phyloP scores from a whole-genome alignment of 495 filamentous ascomycete genomes.

The Penicillium goetzii region DNA sequence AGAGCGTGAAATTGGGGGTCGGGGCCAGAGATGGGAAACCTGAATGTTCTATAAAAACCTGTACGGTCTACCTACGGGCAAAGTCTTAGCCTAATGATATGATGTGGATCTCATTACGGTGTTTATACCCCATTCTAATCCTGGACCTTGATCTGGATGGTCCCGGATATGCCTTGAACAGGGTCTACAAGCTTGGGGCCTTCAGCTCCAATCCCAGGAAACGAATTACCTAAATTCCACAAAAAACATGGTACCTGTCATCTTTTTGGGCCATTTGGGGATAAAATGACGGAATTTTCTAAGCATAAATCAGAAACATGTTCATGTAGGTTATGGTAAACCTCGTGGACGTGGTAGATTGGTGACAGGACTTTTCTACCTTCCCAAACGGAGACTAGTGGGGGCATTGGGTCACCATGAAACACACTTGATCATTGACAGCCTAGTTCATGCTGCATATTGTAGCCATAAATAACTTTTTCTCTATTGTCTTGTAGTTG shows the following conservation, averaged over 20 bases:
- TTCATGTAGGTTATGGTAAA: not conserved
- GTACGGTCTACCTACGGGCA: not conserved
- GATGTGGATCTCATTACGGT: slow-evolving; percentile 11
- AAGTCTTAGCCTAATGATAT: slow-evolving; percentile 2
- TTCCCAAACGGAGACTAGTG: slow-evolving; percentile 1
- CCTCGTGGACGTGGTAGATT: not conserved
- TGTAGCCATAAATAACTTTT: slow-evolving; percentile 2
- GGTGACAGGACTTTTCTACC: not conserved
- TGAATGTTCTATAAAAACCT: slow-evolving; percentile 8
- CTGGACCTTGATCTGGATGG: slow-evolving; percentile 16
- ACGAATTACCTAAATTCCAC: not conserved
- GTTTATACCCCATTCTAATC: slow-evolving; percentile 9
- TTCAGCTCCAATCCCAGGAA: not conserved
- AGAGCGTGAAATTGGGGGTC: not conserved
- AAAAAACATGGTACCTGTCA: not conserved
- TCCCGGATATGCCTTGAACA: not conserved
- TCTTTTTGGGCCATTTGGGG: not conserved
- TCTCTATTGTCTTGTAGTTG: not conserved
- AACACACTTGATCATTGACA: slow-evolving; percentile 1
- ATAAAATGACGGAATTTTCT: not conserved
- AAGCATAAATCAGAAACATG: not conserved
- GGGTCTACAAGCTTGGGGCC: not conserved
- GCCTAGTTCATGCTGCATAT: not conserved
- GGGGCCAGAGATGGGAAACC: not conserved
- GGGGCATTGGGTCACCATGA: not conserved